phyloP scores from a whole-genome alignment of 2,329 filamentous ascomycete genomes.

The Colletotrichum gloeosporioides region DNA sequence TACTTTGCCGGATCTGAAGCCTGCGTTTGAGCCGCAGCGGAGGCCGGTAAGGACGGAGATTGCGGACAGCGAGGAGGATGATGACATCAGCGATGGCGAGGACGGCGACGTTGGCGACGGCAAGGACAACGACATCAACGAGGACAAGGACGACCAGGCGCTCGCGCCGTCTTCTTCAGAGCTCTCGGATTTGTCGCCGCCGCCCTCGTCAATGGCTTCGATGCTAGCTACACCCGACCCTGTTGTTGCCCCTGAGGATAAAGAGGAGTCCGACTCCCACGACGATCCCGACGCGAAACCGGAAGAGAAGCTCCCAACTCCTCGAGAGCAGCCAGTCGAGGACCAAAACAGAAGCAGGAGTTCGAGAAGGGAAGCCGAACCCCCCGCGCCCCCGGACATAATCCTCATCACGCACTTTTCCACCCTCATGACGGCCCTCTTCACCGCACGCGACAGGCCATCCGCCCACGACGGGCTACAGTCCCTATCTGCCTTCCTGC shows the following conservation, averaged over 20 bases:
- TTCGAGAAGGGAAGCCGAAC: neutral
- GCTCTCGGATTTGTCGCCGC: slow-evolving; percentile 19
- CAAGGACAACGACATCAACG: slow-evolving; percentile 34
- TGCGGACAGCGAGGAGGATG: slow-evolving; percentile 47
- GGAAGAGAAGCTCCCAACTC: neutral
- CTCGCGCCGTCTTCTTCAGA: neutral
- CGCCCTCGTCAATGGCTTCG: slow-evolving; percentile 7
- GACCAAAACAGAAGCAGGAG: neutral
- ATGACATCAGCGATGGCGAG: slow-evolving; percentile 25
- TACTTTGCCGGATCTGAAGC: slow-evolving; percentile 6
- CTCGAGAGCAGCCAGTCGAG: too few species aligned
- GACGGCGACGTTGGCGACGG: slow-evolving; percentile 47
- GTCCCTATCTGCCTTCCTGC: slow-evolving; percentile 52
- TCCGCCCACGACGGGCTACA: slow-evolving; percentile 55
- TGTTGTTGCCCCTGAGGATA: neutral
- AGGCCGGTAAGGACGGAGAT: slow-evolving; percentile 31
- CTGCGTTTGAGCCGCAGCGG: neutral
- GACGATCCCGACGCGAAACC: neutral
- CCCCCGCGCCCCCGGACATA: slow-evolving; percentile 42
- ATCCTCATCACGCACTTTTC: slow-evolving; percentile 63
- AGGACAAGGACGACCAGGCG: neutral
- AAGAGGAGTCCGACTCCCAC: neutral
- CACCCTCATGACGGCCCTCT: slow-evolving; percentile 55
- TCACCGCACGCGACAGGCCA: slow-evolving; percentile 51
- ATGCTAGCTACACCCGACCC: neutral